A percentile compares a stretch with the other conserved stretches of the same genome.
Conservation (phyloP, 805 yeast species). For the Ogataea glucozyma region DNA sequence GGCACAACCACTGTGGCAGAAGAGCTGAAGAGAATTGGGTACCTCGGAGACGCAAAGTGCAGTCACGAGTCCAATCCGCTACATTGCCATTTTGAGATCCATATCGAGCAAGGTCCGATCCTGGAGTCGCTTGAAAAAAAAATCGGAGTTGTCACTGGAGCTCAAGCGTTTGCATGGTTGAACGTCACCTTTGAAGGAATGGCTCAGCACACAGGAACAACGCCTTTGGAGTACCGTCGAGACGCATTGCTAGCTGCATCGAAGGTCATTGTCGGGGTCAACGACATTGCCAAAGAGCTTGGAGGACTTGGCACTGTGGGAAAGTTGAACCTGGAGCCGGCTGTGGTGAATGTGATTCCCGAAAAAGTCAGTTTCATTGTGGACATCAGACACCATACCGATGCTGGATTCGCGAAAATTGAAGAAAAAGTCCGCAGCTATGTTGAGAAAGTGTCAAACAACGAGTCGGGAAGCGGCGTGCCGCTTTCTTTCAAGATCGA, state of each 20-base stretch:
- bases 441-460: slow-evolving; percentile 22
- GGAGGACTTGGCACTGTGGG: slow-evolving; percentile 63
- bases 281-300: slow-evolving; percentile 52
- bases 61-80: slow-evolving; percentile 52
- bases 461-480: slow-evolving; percentile 38
- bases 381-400: slow-evolving; percentile 56
- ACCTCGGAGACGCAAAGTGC: slow-evolving; percentile 53
- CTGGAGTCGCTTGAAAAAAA: slow-evolving; percentile 55
- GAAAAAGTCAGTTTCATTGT: slow-evolving; percentile 57
- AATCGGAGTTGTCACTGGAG: slow-evolving; percentile 67
- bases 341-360: slow-evolving; percentile 68
- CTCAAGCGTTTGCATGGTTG: slow-evolving; percentile 67
- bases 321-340: slow-evolving; percentile 55
- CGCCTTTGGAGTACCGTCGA: slow-evolving; percentile 60
- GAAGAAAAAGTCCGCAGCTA: slow-evolving; percentile 36
- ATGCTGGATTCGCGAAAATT: slow-evolving; percentile 35
- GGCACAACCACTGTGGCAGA: slow-evolving; percentile 47
- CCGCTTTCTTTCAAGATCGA: slow-evolving; percentile 39
- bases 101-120: slow-evolving; percentile 77
- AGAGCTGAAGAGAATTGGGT: slow-evolving; percentile 63
- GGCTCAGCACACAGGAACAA: slow-evolving; percentile 75
- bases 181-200: slow-evolving; percentile 57
- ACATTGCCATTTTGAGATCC: slow-evolving; percentile 71
- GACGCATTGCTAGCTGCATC: slow-evolving; percentile 65
- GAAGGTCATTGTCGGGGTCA: slow-evolving; percentile 54